Conservation (phyloP, 495 filamentous ascomycete species). For the Trichocladium antarcticum region DNA sequence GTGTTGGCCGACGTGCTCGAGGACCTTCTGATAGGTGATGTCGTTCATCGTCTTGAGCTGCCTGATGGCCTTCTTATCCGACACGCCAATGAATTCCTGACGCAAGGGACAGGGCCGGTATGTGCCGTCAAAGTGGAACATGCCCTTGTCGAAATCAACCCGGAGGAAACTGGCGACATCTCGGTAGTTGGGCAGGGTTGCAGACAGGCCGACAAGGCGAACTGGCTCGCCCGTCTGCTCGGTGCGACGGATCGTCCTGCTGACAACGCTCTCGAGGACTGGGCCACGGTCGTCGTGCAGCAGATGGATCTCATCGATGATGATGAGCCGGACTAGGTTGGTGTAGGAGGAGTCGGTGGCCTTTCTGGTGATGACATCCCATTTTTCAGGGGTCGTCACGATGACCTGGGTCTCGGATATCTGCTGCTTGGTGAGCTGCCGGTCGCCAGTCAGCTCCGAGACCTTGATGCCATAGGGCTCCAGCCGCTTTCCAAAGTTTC, state of each 20-base stretch:
- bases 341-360: slow-evolving; percentile 95
- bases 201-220: slow-evolving; percentile 82
- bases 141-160: slow-evolving; percentile 70
- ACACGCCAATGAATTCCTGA: slow-evolving; percentile 96
- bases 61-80: slow-evolving; percentile 97
- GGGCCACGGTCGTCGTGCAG: slow-evolving; percentile 96
- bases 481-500: slow-evolving; percentile 86
- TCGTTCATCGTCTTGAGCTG: slow-evolving; percentile 99
- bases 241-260: slow-evolving; percentile 78
- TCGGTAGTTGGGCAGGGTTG: slow-evolving; percentile 91
- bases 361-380: slow-evolving; percentile 97
- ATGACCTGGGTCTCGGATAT: slow-evolving; percentile 97
- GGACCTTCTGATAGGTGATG: slow-evolving; percentile 92
- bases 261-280: slow-evolving; percentile 93
- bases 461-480: slow-evolving; percentile 87
- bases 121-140: slow-evolving; percentile 95
- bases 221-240: slow-evolving; percentile 91
- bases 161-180: slow-evolving; percentile 95
- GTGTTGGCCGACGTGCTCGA: slow-evolving; percentile 87
- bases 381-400: slow-evolving; percentile 97
- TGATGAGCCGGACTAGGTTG: slow-evolving; percentile 84
- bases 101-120: slow-evolving; percentile 85
- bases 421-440: slow-evolving; percentile 97
- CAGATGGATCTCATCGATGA: slow-evolving; percentile 97
- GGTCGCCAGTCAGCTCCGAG: slow-evolving; percentile 88